Evolutionary conservation across 805 yeast genomes (phyloP), one percentile per base, ranked within the genome.

Genomic region (Metschnikowia rubicola): DNA sequence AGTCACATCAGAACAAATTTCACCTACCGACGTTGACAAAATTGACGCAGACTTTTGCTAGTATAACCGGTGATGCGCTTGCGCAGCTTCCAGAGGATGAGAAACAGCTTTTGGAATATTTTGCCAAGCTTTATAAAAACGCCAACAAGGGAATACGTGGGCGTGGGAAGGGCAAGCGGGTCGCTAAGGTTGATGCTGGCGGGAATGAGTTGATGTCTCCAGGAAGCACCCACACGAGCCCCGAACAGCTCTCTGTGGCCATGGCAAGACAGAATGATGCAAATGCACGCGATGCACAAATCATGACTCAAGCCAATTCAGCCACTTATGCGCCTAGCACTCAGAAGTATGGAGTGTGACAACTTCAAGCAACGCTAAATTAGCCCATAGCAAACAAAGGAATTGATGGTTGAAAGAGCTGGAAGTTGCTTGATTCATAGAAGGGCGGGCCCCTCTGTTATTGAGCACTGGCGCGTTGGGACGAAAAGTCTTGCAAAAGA

Each of bases 81-180:
- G 72, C 75, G 36, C 69, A 71, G 48, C 64, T 79, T 29, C 86
- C 91, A 0, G 66, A 68, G 2, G 77, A 78, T 21, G 96, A 91
- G 59, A 72, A 80, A 50, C 85, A 83, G 35, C 60, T 89, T 55
- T 74, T 91, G 57, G 77, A 80, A 30, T 91, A 92, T 66, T 88
- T 91, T 66, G 83, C 90, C 37, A 78, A 81, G 35, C 73, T 91
- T 47, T 91, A 92, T 69, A 88, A 88, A 65, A 89, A 91, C 63
- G 80, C 94, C 38, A 91, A 91, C 61, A 81, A 88, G 59, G 97
- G 97, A 15, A 91, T 91, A 51, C 83, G 88, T 56, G 97, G 97
- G 28, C 78, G 97, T 49, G 97, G 97, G 5, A 87, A 81, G 52
- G 57, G 55, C 17, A 46, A 46, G 34, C 50, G 50, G 8, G 52